Conservation (phyloP, 768 basidiomycete species). For the Phlegmacium glaucopus region DNA sequence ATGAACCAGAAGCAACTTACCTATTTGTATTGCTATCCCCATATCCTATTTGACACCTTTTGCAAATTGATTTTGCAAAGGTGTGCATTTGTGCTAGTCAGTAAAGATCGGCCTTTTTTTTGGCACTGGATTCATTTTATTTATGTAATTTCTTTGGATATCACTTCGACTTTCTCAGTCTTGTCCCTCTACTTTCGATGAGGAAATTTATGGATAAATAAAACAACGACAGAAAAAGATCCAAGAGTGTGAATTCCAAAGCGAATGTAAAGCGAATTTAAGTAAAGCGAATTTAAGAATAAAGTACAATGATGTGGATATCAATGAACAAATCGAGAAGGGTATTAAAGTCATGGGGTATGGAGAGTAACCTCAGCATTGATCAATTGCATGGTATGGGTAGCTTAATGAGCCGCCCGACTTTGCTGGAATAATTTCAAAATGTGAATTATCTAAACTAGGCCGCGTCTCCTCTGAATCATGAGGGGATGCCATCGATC, state of each 20-base stretch:
- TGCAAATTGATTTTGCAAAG: conserved; percentile 21
- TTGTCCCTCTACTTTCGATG: neutral
- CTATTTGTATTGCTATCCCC: conserved; percentile 6
- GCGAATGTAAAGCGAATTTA: conserved; percentile 4
- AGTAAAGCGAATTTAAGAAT: conserved; percentile 5
- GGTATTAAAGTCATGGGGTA: conserved; percentile 6
- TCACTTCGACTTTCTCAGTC: no score
- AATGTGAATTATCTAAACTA: conserved; percentile 63
- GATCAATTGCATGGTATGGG: conserved; percentile 54
- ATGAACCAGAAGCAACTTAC: neutral
- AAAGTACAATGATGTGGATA: conserved; percentile 16
- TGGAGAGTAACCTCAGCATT: conserved; percentile 13
- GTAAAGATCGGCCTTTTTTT: conserved; percentile 4
- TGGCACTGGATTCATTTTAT: neutral
- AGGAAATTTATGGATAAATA: no score
- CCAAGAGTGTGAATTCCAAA: neutral
- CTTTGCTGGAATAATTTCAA: conserved; percentile 61
- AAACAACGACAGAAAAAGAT: conserved; percentile 4
- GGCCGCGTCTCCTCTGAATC: conserved; percentile 41
- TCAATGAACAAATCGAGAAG: conserved; percentile 5
- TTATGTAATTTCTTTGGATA: neutral
- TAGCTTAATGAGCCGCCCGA: conserved; percentile 43
- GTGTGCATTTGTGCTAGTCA: conserved; percentile 1
- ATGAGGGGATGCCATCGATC: conserved; percentile 41
- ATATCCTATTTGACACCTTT: conserved; percentile 11